Evolutionary conservation across 345 rosid species (phyloP), one percentile per base, ranked within the genome.

Genomic region (Populus simonii): DNA sequence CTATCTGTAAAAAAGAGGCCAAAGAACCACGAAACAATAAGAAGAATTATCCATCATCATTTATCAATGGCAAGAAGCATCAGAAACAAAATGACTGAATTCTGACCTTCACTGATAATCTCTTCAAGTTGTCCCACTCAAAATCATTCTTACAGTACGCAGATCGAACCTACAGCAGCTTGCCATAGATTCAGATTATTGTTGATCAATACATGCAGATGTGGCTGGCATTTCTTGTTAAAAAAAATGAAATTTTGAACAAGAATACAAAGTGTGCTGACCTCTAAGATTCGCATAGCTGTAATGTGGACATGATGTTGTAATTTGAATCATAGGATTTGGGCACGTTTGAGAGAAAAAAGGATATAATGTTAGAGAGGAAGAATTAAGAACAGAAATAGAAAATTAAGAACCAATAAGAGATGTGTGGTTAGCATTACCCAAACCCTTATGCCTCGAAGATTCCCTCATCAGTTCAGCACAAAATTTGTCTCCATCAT

Each of bases 211-310:
- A 38, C 39, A 38, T 38, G 39, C 39, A 38, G 39, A 38, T 38
- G 8, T 65, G 45, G 2, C 7, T 31, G 11, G 49, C 12, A 27
- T n/a, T 12, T 47, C 29, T 25, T 0, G 73, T n/a, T n/a, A 8
- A 25, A 0, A 5, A 7, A 59, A 33, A 36, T 18, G 18, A 20
- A 27, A 73, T 7, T 59, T 22, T 35, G 65, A 53, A 70, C 15
- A 45, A 57, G 6, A 7, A 20, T 5, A 59, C 5, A 43, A 8
- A 11, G 9, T 7, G 15, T 31, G 47, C 88, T 78, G 18, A 93
- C 98, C 96, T 92, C 94, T 76, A 91, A 70, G 66, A 92, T 87
- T 65, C 97, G 91, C 63, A 94, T 78, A 68, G 98, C 97, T 92
- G 85, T 35, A 43, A 41, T 38, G 41, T 38, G 41, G 41, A 38